A percentile compares a stretch with the other conserved stretches of the same genome.
These are phyloP conservation scores for Crithidia sp. DNA, from an alignment of 208 protist genomes.

Conservation along the genomic window DNA sequence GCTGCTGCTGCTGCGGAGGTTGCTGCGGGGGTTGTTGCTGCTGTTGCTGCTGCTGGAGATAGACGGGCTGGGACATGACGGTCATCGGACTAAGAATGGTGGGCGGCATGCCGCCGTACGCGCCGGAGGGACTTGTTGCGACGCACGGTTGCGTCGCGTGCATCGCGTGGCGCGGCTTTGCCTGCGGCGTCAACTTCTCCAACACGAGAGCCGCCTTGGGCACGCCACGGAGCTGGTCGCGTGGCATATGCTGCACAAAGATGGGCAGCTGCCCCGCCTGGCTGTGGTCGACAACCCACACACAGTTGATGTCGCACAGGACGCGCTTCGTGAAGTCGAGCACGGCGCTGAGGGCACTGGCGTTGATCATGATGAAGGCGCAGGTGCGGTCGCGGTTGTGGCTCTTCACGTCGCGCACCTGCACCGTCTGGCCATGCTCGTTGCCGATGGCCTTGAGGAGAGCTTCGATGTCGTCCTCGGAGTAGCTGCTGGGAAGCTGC, in stretches of 20 bases:
- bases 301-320: constrained; percentile 79
- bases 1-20: constrained; percentile 19
- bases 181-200: constrained; percentile 66
- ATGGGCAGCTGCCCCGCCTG: constrained; percentile 44
- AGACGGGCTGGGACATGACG: constrained; percentile 14
- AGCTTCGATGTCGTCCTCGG: constrained; percentile 71
- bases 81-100: constrained; percentile 18
- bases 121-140: not conserved
- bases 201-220: constrained; percentile 84
- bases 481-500: constrained; percentile 79
- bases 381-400: constrained; percentile 84
- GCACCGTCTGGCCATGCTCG: constrained; percentile 50
- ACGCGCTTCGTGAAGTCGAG: constrained; percentile 76
- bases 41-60: constrained; percentile 27
- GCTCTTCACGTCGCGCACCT: constrained; percentile 81
- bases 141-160: not conserved
- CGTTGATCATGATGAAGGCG: constrained; percentile 86
- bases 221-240: constrained; percentile 72
- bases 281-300: constrained; percentile 66
- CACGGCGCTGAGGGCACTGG: constrained; percentile 47
- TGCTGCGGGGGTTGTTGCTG: constrained; percentile 31
- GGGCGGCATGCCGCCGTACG: constrained; percentile 4
- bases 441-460: constrained; percentile 69
- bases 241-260: constrained; percentile 61
- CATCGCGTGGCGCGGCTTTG: constrained; percentile 23